Percentiles rank a stretch among this genome's conserved stretches.
Evolutionary conservation across 495 filamentous ascomycete species (phyloP).

Genomic region (Talaromyces thailandensis): DNA sequence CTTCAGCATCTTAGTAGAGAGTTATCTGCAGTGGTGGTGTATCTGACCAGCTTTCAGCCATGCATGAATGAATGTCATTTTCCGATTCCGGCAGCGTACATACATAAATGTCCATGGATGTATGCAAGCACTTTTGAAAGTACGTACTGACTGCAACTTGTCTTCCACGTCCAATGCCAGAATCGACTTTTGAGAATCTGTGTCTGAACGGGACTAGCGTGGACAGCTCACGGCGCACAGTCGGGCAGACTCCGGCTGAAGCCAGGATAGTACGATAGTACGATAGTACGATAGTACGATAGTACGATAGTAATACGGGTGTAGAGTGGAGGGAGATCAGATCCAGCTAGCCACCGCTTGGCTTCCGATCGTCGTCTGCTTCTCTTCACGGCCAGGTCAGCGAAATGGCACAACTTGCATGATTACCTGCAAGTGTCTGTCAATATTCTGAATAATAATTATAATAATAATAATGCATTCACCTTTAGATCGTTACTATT

Average conservation of each 20-base stretch:
- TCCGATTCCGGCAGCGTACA: background rate
- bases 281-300: too few species aligned
- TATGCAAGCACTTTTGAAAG: background rate
- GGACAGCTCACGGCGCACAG: background rate
- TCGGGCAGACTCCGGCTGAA: background rate
- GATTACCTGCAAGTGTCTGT: background rate
- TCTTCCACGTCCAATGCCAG: too few species aligned
- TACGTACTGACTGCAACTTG: background rate
- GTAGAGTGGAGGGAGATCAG: too few species aligned
- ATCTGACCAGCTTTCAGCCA: background rate
- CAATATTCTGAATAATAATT: too few species aligned
- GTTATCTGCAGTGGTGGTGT: background rate
- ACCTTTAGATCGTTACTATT: too few species aligned
- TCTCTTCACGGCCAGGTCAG: too few species aligned
- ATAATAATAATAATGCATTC: too few species aligned
- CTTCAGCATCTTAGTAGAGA: background rate
- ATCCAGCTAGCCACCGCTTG: background rate
- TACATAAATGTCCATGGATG: background rate
- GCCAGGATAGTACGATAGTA: too few species aligned
- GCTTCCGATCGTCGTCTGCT: background rate
- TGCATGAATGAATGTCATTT: background rate
- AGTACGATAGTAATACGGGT: too few species aligned
- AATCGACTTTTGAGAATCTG: too few species aligned
- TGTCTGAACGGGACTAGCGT: background rate
- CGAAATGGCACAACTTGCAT: background rate